A percentile compares a stretch with the other conserved stretches of the same genome.
Evolutionary conservation across 78 protist genomes (phyloP).

Genomic region (Parvularia atlantis): DNA sequence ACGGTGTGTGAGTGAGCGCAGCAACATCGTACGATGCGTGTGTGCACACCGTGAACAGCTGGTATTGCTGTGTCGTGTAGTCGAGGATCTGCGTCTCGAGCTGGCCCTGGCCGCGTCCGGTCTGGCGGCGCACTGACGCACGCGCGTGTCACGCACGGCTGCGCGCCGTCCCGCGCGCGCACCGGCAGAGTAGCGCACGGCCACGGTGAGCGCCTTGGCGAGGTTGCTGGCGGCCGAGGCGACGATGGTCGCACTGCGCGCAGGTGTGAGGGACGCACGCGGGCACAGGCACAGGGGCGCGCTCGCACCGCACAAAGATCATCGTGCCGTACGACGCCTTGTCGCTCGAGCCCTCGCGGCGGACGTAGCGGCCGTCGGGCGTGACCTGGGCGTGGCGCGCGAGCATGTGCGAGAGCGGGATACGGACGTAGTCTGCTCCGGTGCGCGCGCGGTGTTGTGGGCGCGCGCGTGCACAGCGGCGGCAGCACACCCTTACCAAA

Average conservation of each 20-base stretch:
- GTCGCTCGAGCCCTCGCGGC: slow-evolving; percentile 41
- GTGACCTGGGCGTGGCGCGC: slow-evolving; percentile 9
- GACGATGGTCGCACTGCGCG: slow-evolving; percentile 7
- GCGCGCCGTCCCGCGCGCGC: no score
- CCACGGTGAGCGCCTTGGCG: slow-evolving; percentile 25
- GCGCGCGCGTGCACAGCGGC: no score
- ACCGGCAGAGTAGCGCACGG: slow-evolving; percentile 33
- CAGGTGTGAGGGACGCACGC: no score
- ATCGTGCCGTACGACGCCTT: slow-evolving; percentile 39
- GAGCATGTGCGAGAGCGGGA: slow-evolving; percentile 33
- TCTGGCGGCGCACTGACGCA: no score
- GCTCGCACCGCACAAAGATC: slow-evolving; percentile 27
- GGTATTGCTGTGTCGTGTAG: slow-evolving; percentile 28
- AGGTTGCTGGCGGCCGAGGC: background rate
- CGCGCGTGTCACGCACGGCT: no score
- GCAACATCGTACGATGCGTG: no score
- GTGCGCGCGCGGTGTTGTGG: no score
- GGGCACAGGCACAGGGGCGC: slow-evolving; percentile 4
- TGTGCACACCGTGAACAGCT: no score
- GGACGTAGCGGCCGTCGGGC: slow-evolving; percentile 21
- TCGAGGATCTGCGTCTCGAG: slow-evolving; percentile 31
- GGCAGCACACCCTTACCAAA: no score
- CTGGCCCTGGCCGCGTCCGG: no score
- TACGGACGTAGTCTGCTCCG: slow-evolving; percentile 12
- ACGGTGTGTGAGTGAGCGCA: no score